Percentiles rank a stretch among this genome's conserved stretches.
phyloP scores from a whole-genome alignment of 2,329 filamentous ascomycete genomes.

The Teratosphaeria viscida region DNA sequence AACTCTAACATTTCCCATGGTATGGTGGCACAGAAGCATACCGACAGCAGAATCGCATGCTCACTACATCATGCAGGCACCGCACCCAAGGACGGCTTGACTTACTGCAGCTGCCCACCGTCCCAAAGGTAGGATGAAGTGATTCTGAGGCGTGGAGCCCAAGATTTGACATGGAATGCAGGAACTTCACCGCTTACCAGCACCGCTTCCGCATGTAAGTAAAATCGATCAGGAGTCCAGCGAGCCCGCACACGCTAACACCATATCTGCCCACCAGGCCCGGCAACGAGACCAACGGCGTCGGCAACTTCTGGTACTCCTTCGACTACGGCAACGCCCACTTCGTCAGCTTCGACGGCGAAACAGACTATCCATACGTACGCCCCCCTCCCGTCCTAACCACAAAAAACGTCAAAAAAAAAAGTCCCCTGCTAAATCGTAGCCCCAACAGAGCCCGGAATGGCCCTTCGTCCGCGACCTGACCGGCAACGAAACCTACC shows the following conservation, averaged over 20 bases:
- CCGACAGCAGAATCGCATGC: not conserved
- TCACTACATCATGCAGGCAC: conserved; percentile 15
- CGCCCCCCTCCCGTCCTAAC: too few species aligned
- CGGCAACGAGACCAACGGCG: conserved; percentile 37
- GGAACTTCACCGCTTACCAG: conserved; percentile 42
- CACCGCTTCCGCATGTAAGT: conserved; percentile 40
- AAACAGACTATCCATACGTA: conserved; percentile 42
- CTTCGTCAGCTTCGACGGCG: conserved; percentile 39
- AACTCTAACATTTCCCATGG: conserved; percentile 35
- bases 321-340: conserved; percentile 46
- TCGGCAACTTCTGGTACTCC: conserved; percentile 45
- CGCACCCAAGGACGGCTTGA: conserved; percentile 28
- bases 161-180: not conserved
- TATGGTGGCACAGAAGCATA: not conserved
- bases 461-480: conserved; percentile 36
- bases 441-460: conserved; percentile 22
- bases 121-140: conserved; percentile 30
- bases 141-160: not conserved
- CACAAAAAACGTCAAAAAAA: too few species aligned
- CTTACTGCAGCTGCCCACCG: conserved; percentile 43
- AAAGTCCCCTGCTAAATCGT: not conserved
- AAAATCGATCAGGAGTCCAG: not conserved
- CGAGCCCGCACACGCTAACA: not conserved
- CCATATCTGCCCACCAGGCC: conserved; percentile 14
- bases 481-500: conserved; percentile 31